Base-by-base conservation (phyloP, 768 basidiomycete genomes). In the Russula virescens region DNA sequence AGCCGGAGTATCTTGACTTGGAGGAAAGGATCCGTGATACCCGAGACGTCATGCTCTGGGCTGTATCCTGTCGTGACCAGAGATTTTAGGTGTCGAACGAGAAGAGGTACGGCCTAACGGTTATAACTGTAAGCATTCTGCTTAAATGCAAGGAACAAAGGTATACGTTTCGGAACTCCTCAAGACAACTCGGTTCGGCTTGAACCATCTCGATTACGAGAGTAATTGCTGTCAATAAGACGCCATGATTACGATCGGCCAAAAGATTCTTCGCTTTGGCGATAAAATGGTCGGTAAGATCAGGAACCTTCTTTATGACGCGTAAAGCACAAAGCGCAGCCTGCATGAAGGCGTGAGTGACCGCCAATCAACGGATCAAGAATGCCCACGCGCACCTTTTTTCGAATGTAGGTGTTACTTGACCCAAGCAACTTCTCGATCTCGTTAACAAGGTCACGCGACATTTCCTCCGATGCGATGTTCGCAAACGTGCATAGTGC, bases 401-500 rank as follows among this genome's bases (percentile, higher is more conserved):
- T 98, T 60, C 97, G 89, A 68, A 99, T 98, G 75, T 99, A 99
- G 5, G 96, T 93, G 71, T 99, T 99, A 66, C 93, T 95, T 40
- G 94, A 96, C 11, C 97, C 97, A 58, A 99, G 78, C 5, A 98
- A 80, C 75, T 98, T 98, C 77, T 98, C 95, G 67, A 99, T 91
- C 78, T 98, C 97, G 70, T 98, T 96, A 58, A 90, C 91, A 68
- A 99, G 79, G 80, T 99, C 97, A 66, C 97, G 86, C 31, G 96
- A 94, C 97, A 99, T 99, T 76, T 99, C 97, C 75, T 99, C 97
- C 21, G 94, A 97, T 11, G 97, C 94, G 68, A 98, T 98, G 71
- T 98, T 98, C 62, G 96, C 97, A 71, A 99, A 98, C 0, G 97
- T 98, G 70, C 94, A 98, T 40, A 99, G 84, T 2, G 94, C 96